A percentile compares a stretch with the other conserved stretches of the same genome.
Evolutionary conservation across 176 grass and related monocot genomes (phyloP).

Genomic region (Oryza longistaminata): DNA sequence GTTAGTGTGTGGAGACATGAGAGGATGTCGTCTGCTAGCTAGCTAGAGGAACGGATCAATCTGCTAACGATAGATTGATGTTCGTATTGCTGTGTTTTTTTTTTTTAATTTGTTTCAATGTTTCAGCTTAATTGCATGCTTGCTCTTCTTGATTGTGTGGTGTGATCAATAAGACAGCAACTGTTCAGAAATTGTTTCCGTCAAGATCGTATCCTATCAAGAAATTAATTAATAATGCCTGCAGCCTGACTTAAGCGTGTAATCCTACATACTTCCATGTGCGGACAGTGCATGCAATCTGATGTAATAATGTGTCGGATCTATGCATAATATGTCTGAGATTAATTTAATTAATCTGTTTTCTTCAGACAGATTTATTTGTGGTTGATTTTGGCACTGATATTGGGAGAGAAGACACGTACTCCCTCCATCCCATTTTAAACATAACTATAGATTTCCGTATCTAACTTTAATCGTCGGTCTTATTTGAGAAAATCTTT

Average conservation of each 20-base stretch:
- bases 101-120: slow-evolving; percentile 13
- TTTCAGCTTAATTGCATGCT: slow-evolving; percentile 1
- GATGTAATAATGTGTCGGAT: neutral
- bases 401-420: neutral
- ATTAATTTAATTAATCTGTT: neutral
- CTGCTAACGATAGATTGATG: neutral
- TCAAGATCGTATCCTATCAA: neutral
- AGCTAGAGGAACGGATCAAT: slow-evolving; percentile 7
- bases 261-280: neutral
- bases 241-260: neutral
- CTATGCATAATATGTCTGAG: neutral
- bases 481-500: too few species aligned
- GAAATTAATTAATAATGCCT: neutral
- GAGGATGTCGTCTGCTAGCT: slow-evolving; percentile 55
- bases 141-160: neutral
- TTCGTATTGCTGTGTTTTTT: slow-evolving; percentile 8
- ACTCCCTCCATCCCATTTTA: too few species aligned
- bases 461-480: too few species aligned
- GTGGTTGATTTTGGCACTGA: neutral
- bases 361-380: neutral
- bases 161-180: neutral
- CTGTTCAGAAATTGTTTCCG: neutral
- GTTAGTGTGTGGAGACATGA: slow-evolving; percentile 46
- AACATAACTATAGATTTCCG: too few species aligned
- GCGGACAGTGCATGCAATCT: neutral